phyloP scores from a whole-genome alignment of 306 rosid genomes.

The Glycyrrhiza uralensis region DNA sequence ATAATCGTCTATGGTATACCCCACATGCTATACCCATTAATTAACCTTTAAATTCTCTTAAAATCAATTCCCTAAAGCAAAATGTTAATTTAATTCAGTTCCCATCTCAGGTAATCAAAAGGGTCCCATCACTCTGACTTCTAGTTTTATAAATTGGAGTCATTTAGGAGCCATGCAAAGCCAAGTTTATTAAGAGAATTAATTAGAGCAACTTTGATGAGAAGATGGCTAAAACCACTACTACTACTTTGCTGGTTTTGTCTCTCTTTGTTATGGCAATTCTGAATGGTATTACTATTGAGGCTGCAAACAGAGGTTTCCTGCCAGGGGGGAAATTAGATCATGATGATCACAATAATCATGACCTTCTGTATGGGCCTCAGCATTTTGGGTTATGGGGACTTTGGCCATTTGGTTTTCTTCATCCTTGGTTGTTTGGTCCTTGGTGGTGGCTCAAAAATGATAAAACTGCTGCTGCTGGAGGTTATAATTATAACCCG shows the following conservation, averaged over 20 bases:
- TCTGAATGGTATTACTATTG: conserved; percentile 23
- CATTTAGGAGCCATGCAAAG: conserved; percentile 9
- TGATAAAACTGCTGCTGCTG: not conserved
- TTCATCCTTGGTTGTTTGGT: not conserved
- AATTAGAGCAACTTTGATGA: not conserved
- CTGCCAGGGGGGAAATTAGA: not conserved
- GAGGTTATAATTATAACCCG: too few relatives aligned
- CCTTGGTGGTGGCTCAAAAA: not conserved
- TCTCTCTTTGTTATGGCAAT: conserved; percentile 14
- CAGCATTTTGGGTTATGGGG: not conserved
- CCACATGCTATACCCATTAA: too few relatives aligned
- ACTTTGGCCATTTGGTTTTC: not conserved
- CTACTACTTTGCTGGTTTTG: conserved; percentile 1
- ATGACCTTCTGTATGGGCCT: not conserved
- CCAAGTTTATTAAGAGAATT: not conserved
- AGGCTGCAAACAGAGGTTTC: conserved; percentile 21
- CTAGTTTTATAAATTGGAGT: conserved; percentile 33
- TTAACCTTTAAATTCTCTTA: not conserved
- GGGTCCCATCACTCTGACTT: not conserved
- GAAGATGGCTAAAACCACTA: too few relatives aligned
- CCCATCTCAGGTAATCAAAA: not conserved
- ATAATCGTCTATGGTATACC: too few relatives aligned
- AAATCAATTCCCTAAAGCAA: not conserved
- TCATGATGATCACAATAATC: not conserved
- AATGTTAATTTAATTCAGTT: not conserved